Conservation (phyloP, 768 basidiomycete genomes). For the Lentinula raphanica region DNA sequence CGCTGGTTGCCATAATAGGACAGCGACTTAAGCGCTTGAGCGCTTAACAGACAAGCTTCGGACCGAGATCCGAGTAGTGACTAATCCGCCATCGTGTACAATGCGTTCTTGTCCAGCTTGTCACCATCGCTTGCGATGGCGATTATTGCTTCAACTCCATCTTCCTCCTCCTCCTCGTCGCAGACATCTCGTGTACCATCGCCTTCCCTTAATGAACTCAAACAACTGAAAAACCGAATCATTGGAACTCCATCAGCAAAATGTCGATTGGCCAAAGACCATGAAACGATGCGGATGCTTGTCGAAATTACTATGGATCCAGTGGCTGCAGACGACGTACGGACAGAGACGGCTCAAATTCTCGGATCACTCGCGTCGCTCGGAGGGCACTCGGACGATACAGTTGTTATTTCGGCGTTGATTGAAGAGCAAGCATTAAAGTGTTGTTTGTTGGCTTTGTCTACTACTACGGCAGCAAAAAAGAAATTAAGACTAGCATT, state of each 20-base stretch:
- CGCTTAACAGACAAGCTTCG: neutral
- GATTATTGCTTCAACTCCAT: neutral
- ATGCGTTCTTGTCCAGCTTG: neutral
- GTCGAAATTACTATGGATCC: slow-evolving; percentile 23
- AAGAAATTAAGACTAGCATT: slow-evolving; percentile 49
- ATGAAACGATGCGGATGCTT: slow-evolving; percentile 50
- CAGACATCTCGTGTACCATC: neutral
- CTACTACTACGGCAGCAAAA: slow-evolving; percentile 18
- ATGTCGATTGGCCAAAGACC: slow-evolving; percentile 49
- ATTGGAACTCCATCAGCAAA: slow-evolving; percentile 81
- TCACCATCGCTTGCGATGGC: neutral
- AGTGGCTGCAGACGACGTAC: slow-evolving; percentile 41
- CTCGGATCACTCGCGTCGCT: slow-evolving; percentile 59
- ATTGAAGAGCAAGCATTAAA: slow-evolving; percentile 53
- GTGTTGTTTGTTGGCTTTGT: slow-evolving; percentile 59
- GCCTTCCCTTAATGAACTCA: slow-evolving; percentile 32
- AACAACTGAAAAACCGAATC: slow-evolving; percentile 67
- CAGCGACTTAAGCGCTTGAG: no score
- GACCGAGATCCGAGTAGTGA: neutral
- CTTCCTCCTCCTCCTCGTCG: neutral
- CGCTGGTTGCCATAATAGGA: no score
- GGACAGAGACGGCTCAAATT: slow-evolving; percentile 71
- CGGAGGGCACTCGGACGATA: slow-evolving; percentile 53
- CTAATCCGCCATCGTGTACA: neutral
- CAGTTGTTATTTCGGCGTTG: slow-evolving; percentile 44